phyloP scores from a whole-genome alignment of 257 asterid genomes.

The Rauvolfia tetraphylla region DNA sequence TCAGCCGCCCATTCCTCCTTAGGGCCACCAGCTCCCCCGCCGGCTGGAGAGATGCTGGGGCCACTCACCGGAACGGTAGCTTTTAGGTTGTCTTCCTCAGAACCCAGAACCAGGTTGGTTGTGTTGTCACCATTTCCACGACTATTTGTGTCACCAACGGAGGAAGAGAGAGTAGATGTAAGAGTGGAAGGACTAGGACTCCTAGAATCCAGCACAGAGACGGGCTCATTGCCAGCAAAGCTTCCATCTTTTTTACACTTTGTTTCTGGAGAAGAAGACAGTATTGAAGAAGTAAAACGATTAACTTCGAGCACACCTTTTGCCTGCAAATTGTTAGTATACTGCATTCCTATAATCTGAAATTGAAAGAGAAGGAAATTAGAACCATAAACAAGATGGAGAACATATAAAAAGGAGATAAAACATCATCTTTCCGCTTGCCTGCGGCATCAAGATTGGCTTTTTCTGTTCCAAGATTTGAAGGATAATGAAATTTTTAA shows the following conservation, averaged over 20 bases:
- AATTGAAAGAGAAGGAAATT: slow-evolving; percentile 8
- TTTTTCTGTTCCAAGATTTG: slow-evolving; percentile 13
- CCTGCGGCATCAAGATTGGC: slow-evolving; percentile 19
- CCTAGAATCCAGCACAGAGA: slow-evolving; percentile 48
- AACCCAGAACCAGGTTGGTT: slow-evolving; percentile 9
- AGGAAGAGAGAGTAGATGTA: slow-evolving; percentile 48
- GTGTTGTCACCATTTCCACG: slow-evolving; percentile 23
- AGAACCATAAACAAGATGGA: background rate
- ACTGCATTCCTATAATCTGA: slow-evolving; percentile 47
- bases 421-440: background rate
- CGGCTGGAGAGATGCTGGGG: slow-evolving; percentile 4
- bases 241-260: slow-evolving; percentile 34
- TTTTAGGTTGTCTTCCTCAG: slow-evolving; percentile 15
- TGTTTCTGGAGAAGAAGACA: slow-evolving; percentile 19
- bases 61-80: slow-evolving; percentile 13
- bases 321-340: slow-evolving; percentile 28
- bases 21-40: slow-evolving; percentile 16
- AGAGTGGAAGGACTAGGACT: slow-evolving; percentile 64
- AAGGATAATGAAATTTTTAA: slow-evolving; percentile 10
- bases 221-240: slow-evolving; percentile 42
- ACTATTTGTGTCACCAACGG: slow-evolving; percentile 23
- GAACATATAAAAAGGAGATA: background rate
- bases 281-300: slow-evolving; percentile 27
- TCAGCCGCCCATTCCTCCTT: slow-evolving; percentile 29
- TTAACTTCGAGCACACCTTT: slow-evolving; percentile 29